These are phyloP conservation scores for Sclerospora graminicola DNA, from an alignment of 352 stramenopile genomes.

Conservation along the genomic window DNA sequence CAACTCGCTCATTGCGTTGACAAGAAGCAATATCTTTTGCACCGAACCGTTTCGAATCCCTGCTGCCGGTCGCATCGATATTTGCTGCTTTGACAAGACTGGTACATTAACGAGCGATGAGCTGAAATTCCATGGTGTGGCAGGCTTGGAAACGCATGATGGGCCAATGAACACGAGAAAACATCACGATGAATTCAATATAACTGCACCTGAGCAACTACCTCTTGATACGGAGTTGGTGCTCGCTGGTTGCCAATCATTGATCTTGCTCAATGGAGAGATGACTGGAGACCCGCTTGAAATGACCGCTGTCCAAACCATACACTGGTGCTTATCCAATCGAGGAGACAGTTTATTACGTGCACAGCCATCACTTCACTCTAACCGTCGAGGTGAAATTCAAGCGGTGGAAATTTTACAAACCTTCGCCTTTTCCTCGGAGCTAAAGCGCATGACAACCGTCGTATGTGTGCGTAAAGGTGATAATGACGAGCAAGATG, in stretches of 20 bases:
- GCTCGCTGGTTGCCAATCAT: constrained; percentile 92
- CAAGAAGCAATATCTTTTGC: constrained; percentile 94
- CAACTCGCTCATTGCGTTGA: constrained; percentile 90
- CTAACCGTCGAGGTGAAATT: constrained; percentile 21
- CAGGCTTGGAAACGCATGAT: constrained; percentile 57
- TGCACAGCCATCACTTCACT: constrained; percentile 23
- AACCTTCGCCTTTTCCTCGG: constrained; percentile 93
- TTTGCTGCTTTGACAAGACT: constrained; percentile 99
- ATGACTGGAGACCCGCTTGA: constrained; percentile 97
- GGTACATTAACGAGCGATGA: constrained; percentile 98
- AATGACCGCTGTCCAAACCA: constrained; percentile 87
- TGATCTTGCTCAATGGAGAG: constrained; percentile 94
- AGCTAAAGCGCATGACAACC: constrained; percentile 95
- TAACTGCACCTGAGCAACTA: constrained; percentile 86
- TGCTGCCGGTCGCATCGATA: constrained; percentile 91
- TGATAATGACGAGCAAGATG: constrained; percentile 52
- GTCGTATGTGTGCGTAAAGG: constrained; percentile 81
- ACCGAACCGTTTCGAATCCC: constrained; percentile 98
- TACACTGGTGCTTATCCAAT: constrained; percentile 60
- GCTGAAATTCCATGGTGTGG: constrained; percentile 89
- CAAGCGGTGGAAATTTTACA: constrained; percentile 93
- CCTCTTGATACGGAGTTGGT: constrained; percentile 76
- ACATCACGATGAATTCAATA: constrained; percentile 46
- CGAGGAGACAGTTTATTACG: constrained; percentile 11
- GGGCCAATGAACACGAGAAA: constrained; percentile 29